Conservation (phyloP, 805 yeast species). For the Yamadazyma ubonensis region DNA sequence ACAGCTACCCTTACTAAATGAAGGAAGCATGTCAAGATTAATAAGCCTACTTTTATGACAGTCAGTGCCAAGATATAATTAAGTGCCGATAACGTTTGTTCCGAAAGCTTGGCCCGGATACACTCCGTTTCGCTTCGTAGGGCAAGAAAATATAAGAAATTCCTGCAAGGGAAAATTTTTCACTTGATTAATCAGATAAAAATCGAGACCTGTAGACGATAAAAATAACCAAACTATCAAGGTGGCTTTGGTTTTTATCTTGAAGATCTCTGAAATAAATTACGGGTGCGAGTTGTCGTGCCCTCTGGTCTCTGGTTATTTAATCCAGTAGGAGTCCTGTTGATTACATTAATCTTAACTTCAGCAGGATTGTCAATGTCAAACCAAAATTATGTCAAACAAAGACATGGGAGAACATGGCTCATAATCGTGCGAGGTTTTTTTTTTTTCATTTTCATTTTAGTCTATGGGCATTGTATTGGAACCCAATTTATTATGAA, state of each 20-base stretch:
- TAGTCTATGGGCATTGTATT: neutral
- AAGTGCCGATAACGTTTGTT: neutral
- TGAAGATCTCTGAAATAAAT: too few species aligned
- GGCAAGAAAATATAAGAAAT: conserved; percentile 1
- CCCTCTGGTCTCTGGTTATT: neutral
- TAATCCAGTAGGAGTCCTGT: neutral
- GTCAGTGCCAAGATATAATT: neutral
- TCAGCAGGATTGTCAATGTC: neutral
- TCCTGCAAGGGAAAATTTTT: conserved; percentile 2
- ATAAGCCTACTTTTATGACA: conserved; percentile 2
- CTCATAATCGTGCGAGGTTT: neutral
- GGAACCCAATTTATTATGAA: conserved; percentile 1
- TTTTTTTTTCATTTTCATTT: neutral
- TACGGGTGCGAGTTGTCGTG: neutral
- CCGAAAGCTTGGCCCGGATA: neutral
- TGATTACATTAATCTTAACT: conserved; percentile 3
- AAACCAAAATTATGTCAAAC: neutral
- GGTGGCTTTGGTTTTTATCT: too few species aligned
- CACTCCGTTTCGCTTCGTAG: neutral
- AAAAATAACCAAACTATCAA: too few species aligned
- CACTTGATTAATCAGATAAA: conserved; percentile 5
- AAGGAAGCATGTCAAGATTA: neutral
- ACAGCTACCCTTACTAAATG: too few species aligned
- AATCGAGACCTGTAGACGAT: neutral
- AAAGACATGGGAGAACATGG: neutral